Conservation (phyloP, 2,329 filamentous ascomycete genomes). For the Bipolaris gigantea region DNA sequence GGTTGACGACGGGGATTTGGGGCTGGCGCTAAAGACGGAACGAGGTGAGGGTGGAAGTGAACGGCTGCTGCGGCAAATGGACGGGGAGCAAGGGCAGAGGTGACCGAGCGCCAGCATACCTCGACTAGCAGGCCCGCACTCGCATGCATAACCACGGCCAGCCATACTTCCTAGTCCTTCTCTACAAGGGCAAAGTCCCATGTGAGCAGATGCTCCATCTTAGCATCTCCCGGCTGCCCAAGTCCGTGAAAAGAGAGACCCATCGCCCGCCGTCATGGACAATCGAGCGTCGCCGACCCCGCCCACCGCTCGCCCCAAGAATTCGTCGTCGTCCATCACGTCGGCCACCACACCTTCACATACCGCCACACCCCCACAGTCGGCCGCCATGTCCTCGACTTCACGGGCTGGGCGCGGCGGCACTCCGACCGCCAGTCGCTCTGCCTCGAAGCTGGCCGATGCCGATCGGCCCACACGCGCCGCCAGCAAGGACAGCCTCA, state of each 20-base stretch:
- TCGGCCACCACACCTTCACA: slow-evolving; percentile 31
- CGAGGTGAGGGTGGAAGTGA: slow-evolving; percentile 5
- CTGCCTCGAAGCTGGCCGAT: slow-evolving; percentile 35
- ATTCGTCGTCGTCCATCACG: slow-evolving; percentile 31
- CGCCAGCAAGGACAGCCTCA: slow-evolving; percentile 46
- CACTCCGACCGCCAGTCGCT: slow-evolving; percentile 34
- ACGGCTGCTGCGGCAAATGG: slow-evolving; percentile 18
- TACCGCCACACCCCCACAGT: slow-evolving; percentile 24
- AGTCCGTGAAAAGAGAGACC: slow-evolving; percentile 12
- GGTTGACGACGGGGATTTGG: slow-evolving; percentile 1
- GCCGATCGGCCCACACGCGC: slow-evolving; percentile 34
- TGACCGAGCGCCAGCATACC: slow-evolving; percentile 13
- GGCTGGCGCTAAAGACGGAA: slow-evolving; percentile 9
- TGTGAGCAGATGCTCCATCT: slow-evolving; percentile 24
- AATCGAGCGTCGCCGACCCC: slow-evolving; percentile 38
- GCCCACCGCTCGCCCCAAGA: slow-evolving; percentile 36
- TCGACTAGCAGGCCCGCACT: slow-evolving; percentile 13
- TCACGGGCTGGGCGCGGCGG: slow-evolving; percentile 28
- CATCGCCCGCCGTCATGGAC: slow-evolving; percentile 33
- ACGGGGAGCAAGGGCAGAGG: slow-evolving; percentile 13
- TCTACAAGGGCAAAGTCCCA: slow-evolving; percentile 20
- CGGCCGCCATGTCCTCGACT: slow-evolving; percentile 32
- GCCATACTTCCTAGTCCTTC: slow-evolving; percentile 14
- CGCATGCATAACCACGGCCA: slow-evolving; percentile 16
- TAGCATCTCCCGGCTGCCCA: slow-evolving; percentile 14